Percentiles rank a stretch among this genome's conserved stretches.
Conservation (phyloP, 2,329 filamentous ascomycete genomes). For the Botryosphaeria dothidea region DNA sequence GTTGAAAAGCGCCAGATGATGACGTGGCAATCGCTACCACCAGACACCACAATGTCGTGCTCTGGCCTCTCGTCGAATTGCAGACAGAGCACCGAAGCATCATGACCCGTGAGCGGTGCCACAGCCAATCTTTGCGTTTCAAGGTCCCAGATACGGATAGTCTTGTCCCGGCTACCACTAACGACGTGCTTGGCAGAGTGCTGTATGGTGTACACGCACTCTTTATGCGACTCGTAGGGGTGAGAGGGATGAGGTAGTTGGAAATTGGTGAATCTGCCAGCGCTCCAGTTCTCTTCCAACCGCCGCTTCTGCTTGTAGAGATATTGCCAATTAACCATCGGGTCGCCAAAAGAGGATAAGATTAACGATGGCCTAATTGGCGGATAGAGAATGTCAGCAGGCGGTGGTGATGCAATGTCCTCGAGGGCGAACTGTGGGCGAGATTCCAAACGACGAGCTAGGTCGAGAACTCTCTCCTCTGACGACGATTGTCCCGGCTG, state of each 20-base stretch:
- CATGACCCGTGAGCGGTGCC: conserved; percentile 73
- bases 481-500: conserved; percentile 20
- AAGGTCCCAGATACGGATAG: conserved; percentile 87
- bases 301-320: conserved; percentile 84
- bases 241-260: conserved; percentile 84
- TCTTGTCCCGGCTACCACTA: conserved; percentile 87
- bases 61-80: conserved; percentile 89
- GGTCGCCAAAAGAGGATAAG: conserved; percentile 39
- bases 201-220: conserved; percentile 95
- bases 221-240: conserved; percentile 78
- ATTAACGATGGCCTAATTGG: conserved; percentile 37
- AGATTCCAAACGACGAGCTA: conserved; percentile 10
- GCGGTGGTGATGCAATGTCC: conserved; percentile 14
- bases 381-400: conserved; percentile 22
- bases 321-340: conserved; percentile 87
- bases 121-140: conserved; percentile 75
- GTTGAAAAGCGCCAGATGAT: conserved; percentile 95
- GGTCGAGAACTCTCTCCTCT: conserved; percentile 13
- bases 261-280: conserved; percentile 80
- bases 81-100: conserved; percentile 85
- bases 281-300: conserved; percentile 89
- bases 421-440: conserved; percentile 18
- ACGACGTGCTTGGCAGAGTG: conserved; percentile 84
- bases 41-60: conserved; percentile 92
- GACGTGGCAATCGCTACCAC: conserved; percentile 87